Evolutionary conservation across 2,329 filamentous ascomycete species (phyloP), one percentile per base, ranked within the genome.

Genomic region (Xylariaceae sp.): DNA sequence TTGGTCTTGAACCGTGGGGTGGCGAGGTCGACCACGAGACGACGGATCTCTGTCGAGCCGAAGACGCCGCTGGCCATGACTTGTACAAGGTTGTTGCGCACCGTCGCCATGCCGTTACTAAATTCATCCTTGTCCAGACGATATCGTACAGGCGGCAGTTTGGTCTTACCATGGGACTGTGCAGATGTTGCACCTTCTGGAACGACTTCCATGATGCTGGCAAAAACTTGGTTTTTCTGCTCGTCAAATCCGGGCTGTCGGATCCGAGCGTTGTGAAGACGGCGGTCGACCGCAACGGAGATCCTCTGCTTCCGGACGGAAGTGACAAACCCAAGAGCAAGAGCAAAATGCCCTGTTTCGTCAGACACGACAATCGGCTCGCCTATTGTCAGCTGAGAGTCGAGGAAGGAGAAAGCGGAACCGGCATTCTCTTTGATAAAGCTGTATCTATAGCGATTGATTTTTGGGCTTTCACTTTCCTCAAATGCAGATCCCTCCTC

Each of bases 61-160:
- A 84, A 86, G 1, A 87, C 76, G 41, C 84, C 83, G 59, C 91
- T 84, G 39, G 89, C 83, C 92, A 99, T 97, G 63, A 96, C 82
- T 60, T 92, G 89, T 31, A 97, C 83, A 1, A 99, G 80, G 61
- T 97, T 99, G 71, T 96, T 97, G 48, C 94, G 86, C 42, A 96
- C 89, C 31, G 88, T 88, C 3, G 94, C 91, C 90, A 99, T 96
- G 51, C 94, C 94, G 63, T 96, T 97, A 71, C 90, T 96, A 71
- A 99, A 99, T 66, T 99, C 94, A 63, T 99, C 94, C 68, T 97
- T 97, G 71, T 99, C 94, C 4, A 99, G 76, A 19, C 94, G 87
- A 63, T 96, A 99, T 45, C 83, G 77, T 6, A 88, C 73, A 4
- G 81, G 81, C 4, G 79, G 69, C 51, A 78, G 75, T 52, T 78